These are phyloP conservation scores for Thelephora ganbajun DNA, from an alignment of 768 basidiomycete species.

Conservation along the genomic window DNA sequence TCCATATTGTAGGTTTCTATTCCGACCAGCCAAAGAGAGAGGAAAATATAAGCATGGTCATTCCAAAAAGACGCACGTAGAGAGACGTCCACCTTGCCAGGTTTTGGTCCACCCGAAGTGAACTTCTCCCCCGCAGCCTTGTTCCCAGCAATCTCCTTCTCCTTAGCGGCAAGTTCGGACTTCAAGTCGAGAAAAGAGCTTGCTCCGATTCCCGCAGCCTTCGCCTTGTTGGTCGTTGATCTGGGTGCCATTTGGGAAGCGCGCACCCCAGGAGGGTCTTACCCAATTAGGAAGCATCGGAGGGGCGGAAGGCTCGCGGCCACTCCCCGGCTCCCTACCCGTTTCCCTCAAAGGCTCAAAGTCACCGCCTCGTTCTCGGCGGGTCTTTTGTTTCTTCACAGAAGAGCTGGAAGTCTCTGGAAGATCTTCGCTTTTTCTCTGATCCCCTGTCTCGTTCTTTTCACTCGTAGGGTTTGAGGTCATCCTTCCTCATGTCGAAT, in stretches of 20 bases:
- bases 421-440: too few species aligned
- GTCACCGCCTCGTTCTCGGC: too few species aligned
- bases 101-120: conserved; percentile 46
- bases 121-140: conserved; percentile 43
- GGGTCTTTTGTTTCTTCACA: too few species aligned
- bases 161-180: conserved; percentile 34
- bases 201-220: conserved; percentile 55
- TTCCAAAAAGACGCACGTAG: not conserved
- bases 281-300: not conserved
- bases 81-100: conserved; percentile 43
- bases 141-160: conserved; percentile 50
- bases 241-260: not conserved
- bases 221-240: conserved; percentile 45
- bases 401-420: too few species aligned
- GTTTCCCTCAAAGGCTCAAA: too few species aligned
- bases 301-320: too few species aligned
- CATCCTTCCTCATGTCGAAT: too few species aligned
- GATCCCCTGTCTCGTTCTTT: too few species aligned
- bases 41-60: not conserved
- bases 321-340: too few species aligned
- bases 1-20: conserved; percentile 72
- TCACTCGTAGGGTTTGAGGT: too few species aligned
- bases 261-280: not conserved
- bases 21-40: not conserved
- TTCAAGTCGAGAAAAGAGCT: conserved; percentile 77